Base-by-base conservation (phyloP, 192 early-diverging fungal species). In the Podila epigama region DNA sequence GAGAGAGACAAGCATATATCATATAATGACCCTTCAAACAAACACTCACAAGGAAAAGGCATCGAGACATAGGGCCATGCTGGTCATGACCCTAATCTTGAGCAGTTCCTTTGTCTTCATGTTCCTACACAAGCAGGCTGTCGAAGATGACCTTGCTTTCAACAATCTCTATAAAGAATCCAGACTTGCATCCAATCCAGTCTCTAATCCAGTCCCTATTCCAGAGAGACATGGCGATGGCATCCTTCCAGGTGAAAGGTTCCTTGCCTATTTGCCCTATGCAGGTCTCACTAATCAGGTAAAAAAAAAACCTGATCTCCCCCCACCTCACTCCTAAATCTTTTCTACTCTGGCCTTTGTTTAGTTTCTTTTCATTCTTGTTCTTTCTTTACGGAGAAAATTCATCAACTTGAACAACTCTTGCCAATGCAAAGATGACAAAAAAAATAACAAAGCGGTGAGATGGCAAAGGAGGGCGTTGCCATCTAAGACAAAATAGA, bases 211-310 rank as follows among this genome's bases (percentile, higher is more conserved):
- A n/a, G n/a, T n/a, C n/a, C n/a, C n/a, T 3, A 48, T 48, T 25
- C 44, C 44, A 48, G 0, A 10, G 5, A 48, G n/a, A 0, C 8
- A 18, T 22, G 11, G n/a, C 20, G 44, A 10, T 22, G 44, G n/a
- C 44, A 48, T 22, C 44, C n/a, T n/a, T n/a, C n/a, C n/a, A n/a
- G n/a, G n/a, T n/a, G 44, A 48, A 22, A 18, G 5, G 25, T 22
- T 22, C 11, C 44, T 48, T 4, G 44, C 20, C 29, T 54, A 16
- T 4, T 10, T 54, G 52, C 25, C 52, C 8, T 54, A 54, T 13
- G 52, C 52, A 32, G 52, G 52, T 15, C 52, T 54, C 52, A 54
- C 52, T 15, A 54, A 54, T 28, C 52, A 54, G 28, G 52, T 32
- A 54, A 54, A 32, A 15, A 22, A n/a, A n/a, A n/a, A n/a, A n/a